Evolutionary conservation across 768 basidiomycete species (phyloP).

Genomic region (Butyriboletus loyo): DNA sequence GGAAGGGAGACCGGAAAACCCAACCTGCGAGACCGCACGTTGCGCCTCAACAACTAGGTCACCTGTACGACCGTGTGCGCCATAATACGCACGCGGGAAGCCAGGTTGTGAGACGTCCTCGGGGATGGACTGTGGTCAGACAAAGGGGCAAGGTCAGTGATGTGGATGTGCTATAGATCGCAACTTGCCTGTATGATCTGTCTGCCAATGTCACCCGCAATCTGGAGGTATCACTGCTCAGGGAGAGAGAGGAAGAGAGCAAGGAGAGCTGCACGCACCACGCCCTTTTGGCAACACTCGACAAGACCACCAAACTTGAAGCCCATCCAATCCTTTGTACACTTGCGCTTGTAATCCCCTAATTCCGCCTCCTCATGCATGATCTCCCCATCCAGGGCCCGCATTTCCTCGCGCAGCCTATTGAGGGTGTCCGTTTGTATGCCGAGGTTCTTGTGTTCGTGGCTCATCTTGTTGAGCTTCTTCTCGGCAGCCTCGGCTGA

Average conservation of each 20-base stretch:
- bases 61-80: slow-evolving; percentile 60
- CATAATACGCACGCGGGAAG: slow-evolving; percentile 68
- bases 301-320: slow-evolving; percentile 85
- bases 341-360: slow-evolving; percentile 78
- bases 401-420: slow-evolving; percentile 71
- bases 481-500: slow-evolving; percentile 84
- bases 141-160: slow-evolving; percentile 2
- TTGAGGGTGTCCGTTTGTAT: slow-evolving; percentile 72
- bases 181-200: slow-evolving; percentile 39
- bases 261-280: slow-evolving; percentile 32
- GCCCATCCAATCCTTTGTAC: slow-evolving; percentile 67
- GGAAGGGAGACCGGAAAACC: slow-evolving; percentile 41
- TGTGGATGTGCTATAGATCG: background rate
- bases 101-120: slow-evolving; percentile 81
- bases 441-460: slow-evolving; percentile 81
- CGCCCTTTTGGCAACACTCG: slow-evolving; percentile 83
- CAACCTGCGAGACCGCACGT: slow-evolving; percentile 50
- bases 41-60: slow-evolving; percentile 61
- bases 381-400: slow-evolving; percentile 76
- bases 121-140: slow-evolving; percentile 60
- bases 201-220: slow-evolving; percentile 50
- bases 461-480: slow-evolving; percentile 86
- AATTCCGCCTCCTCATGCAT: slow-evolving; percentile 76
- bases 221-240: slow-evolving; percentile 24
- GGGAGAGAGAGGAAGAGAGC: background rate